Conservation (phyloP, 495 filamentous ascomycete species). For the Penicillium nucicola region DNA sequence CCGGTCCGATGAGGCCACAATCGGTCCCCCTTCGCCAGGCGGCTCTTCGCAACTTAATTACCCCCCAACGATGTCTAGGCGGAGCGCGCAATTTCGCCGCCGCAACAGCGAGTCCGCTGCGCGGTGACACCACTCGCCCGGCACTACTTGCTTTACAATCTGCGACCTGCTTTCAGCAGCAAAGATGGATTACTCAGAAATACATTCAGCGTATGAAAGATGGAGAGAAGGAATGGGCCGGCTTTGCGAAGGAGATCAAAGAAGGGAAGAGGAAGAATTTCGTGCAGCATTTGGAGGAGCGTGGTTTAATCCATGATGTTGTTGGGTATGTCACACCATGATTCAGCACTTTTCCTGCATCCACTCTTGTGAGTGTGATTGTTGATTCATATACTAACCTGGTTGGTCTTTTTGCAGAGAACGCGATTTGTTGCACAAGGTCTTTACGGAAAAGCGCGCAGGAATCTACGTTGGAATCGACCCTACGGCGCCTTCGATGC, state of each 20-base stretch:
- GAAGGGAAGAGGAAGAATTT: constrained; percentile 60
- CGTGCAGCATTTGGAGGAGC: constrained; percentile 68
- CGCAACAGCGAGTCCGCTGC: constrained; percentile 19
- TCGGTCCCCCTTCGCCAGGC: constrained; percentile 21
- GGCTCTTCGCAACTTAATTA: constrained; percentile 16
- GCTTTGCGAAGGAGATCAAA: constrained; percentile 53
- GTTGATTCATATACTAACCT: constrained; percentile 5
- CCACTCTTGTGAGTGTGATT: not conserved
- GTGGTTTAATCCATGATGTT: constrained; percentile 75
- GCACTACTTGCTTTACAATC: not conserved
- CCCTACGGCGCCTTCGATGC: constrained; percentile 85
- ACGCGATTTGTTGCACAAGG: constrained; percentile 62
- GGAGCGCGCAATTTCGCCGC: constrained; percentile 27
- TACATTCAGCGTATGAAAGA: constrained; percentile 50
- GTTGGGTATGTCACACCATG: constrained; percentile 75
- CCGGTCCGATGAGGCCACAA: constrained; percentile 29
- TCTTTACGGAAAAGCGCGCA: constrained; percentile 67
- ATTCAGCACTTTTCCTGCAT: no score
- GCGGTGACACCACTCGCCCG: constrained; percentile 14
- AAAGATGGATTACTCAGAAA: constrained; percentile 46
- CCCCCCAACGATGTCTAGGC: constrained; percentile 13
- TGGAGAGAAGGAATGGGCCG: constrained; percentile 56
- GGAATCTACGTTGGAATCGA: constrained; percentile 90
- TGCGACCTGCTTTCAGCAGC: constrained; percentile 20
- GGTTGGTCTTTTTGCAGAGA: constrained; percentile 35